Percentiles rank a stretch among this genome's conserved stretches.
phyloP scores from a whole-genome alignment of 1,139 yeast genomes.

The Protomyces gravidus region DNA sequence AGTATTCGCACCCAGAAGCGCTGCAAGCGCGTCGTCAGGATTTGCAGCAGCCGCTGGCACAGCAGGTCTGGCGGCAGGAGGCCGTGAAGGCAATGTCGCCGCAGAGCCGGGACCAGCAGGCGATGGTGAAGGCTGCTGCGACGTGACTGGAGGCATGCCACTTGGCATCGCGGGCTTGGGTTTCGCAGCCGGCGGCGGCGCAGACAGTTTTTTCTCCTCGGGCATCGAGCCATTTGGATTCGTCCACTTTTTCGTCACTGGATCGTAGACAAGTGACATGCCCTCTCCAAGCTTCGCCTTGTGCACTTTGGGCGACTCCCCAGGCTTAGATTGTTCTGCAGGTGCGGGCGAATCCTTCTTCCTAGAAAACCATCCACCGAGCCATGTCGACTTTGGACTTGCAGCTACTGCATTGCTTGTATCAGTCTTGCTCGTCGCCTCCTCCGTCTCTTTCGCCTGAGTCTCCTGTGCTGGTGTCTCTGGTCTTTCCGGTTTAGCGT shows the following conservation, averaged over 20 bases:
- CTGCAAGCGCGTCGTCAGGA: constrained; percentile 17
- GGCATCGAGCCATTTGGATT: constrained; percentile 48
- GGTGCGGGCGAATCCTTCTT: constrained; percentile 31
- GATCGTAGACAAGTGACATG: constrained; percentile 72
- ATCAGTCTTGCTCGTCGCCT: constrained; percentile 2
- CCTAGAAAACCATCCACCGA: constrained; percentile 51
- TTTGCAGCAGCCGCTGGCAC: neutral
- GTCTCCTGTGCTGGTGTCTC: constrained; percentile 4
- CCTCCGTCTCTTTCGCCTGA: neutral
- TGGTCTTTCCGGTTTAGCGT: neutral
- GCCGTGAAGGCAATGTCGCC: neutral
- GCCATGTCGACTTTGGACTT: constrained; percentile 33
- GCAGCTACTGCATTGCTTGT: neutral
- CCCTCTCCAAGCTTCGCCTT: constrained; percentile 84
- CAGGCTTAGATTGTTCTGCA: constrained; percentile 47
- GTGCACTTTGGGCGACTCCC: constrained; percentile 67
- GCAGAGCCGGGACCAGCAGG: neutral
- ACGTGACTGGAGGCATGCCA: neutral
- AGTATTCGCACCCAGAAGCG: constrained; percentile 11
- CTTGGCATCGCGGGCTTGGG: constrained; percentile 35
- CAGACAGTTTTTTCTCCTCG: constrained; percentile 53
- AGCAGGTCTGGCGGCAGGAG: neutral
- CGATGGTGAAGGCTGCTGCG: neutral
- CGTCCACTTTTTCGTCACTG: constrained; percentile 81
- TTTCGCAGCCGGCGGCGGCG: constrained; percentile 69